These are phyloP conservation scores for Neurospora tetrasperma DNA, from an alignment of 495 filamentous ascomycete genomes.

Conservation along the genomic window DNA sequence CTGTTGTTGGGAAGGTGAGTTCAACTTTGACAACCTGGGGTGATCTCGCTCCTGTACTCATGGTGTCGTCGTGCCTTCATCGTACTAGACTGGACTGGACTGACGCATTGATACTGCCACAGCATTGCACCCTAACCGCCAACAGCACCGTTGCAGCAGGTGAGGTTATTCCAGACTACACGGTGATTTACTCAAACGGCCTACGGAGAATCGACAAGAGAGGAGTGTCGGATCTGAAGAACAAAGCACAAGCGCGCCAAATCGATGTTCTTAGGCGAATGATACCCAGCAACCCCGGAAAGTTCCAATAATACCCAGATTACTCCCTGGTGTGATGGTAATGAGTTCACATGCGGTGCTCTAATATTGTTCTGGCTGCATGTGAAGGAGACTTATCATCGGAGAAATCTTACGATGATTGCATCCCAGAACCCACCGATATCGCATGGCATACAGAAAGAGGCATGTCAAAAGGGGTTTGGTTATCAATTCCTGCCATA, in stretches of 20 bases:
- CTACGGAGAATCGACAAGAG: conserved; percentile 46
- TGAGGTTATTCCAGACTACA: conserved; percentile 51
- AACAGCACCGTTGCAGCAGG: conserved; percentile 39
- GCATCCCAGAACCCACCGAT: neutral
- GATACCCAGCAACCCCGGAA: conserved; percentile 51
- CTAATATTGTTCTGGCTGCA: neutral
- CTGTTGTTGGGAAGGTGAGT: conserved; percentile 54
- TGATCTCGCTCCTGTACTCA: neutral
- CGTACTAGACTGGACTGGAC: neutral
- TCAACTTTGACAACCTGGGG: neutral
- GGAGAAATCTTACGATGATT: no score
- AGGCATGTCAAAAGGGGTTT: neutral
- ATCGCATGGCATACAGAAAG: neutral
- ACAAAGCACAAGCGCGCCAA: conserved; percentile 47
- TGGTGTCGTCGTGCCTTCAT: neutral
- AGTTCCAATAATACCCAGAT: conserved; percentile 35
- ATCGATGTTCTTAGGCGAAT: conserved; percentile 52
- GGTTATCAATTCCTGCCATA: neutral
- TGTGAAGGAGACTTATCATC: neutral
- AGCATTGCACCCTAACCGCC: conserved; percentile 47
- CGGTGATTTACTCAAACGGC: conserved; percentile 53
- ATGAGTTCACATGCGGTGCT: neutral
- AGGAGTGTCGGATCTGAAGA: conserved; percentile 42
- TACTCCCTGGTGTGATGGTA: neutral
- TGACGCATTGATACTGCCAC: conserved; percentile 17